phyloP scores from a whole-genome alignment of 768 basidiomycete genomes.

The Amanita brunnescens region DNA sequence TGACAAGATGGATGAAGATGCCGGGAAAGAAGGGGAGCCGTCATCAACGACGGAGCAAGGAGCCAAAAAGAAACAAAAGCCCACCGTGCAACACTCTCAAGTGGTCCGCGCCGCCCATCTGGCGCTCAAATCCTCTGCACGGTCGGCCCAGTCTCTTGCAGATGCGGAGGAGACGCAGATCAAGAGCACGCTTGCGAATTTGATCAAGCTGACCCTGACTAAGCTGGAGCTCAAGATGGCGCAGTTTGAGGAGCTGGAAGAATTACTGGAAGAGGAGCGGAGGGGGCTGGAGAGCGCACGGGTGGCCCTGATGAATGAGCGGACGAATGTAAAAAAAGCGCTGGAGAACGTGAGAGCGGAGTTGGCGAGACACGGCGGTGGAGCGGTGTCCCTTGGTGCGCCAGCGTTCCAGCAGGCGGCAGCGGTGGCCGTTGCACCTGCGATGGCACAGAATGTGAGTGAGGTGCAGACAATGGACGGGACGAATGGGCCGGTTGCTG shows the following conservation, averaged over 20 bases:
- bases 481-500: conserved; percentile 44
- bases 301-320: conserved; percentile 72
- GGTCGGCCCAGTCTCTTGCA: conserved; percentile 74
- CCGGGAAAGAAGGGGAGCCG: conserved; percentile 14
- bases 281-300: conserved; percentile 76
- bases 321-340: conserved; percentile 61
- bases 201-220: conserved; percentile 76
- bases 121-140: conserved; percentile 84
- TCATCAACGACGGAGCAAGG: conserved; percentile 7
- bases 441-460: conserved; percentile 25
- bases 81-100: conserved; percentile 57
- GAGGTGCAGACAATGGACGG: conserved; percentile 39
- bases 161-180: conserved; percentile 79
- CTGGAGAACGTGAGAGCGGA: conserved; percentile 61
- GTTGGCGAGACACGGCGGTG: conserved; percentile 45
- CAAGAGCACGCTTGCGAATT: conserved; percentile 62
- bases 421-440: not conserved
- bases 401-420: conserved; percentile 4
- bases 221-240: conserved; percentile 94
- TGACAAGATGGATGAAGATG: conserved; percentile 42
- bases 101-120: conserved; percentile 76
- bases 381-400: conserved; percentile 8
- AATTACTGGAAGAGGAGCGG: conserved; percentile 85
- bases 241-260: conserved; percentile 92
- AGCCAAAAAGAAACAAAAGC: conserved; percentile 24